Evolutionary conservation across 495 filamentous ascomycete species (phyloP), one percentile per base, ranked within the genome.

Genomic region (Rusavskia elegans): DNA sequence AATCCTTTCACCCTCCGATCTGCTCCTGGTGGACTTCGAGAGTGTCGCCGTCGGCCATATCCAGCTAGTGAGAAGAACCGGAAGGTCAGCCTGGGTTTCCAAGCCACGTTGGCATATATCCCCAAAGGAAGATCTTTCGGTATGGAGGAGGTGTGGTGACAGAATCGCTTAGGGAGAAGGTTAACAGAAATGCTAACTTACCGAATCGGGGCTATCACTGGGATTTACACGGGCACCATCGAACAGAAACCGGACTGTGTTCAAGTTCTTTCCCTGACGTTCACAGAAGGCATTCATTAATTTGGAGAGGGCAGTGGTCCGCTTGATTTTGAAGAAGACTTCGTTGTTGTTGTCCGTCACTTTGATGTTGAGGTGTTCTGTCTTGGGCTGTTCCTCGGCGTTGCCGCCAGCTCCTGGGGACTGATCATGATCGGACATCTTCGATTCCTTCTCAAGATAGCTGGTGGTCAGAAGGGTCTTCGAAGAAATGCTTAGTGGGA

Each of bases 261-360:
- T 74, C 4, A 78, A 66, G 13, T 80, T 74, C 75, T 96, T 97
- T 58, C 93, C 93, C 58, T 95, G 89, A 2, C 93, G 80, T 55
- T 97, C 93, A 64, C 93, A 99, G 68, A 97, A 99, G 17, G 93
- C 93, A 55, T 90, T 87, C 93, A 99, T 99, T 38, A 99, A 70
- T 74, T 99, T 99, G 71, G 93, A 90, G 29, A 99, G 79, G 61
- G 84, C 82, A 0, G 93, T 99, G 5, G 84, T 88, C 5, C 90
- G 84, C 80, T 99, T 99, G 69, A 99, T 99, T 75, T 99, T 99
- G 76, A 99, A 99, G 69, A 99, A 99, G 57, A 99, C 93, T 60
- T 99, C 93, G 61, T 99, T 99, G 72, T 99, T 95, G 71, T 95
- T 95, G 59, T 99, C 93, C 0, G 93, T 97, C n/a, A 99, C 93